Evolutionary conservation across 2,329 filamentous ascomycete genomes (phyloP), one percentile per base, ranked within the genome.

Genomic region (Aspergillus sp.): DNA sequence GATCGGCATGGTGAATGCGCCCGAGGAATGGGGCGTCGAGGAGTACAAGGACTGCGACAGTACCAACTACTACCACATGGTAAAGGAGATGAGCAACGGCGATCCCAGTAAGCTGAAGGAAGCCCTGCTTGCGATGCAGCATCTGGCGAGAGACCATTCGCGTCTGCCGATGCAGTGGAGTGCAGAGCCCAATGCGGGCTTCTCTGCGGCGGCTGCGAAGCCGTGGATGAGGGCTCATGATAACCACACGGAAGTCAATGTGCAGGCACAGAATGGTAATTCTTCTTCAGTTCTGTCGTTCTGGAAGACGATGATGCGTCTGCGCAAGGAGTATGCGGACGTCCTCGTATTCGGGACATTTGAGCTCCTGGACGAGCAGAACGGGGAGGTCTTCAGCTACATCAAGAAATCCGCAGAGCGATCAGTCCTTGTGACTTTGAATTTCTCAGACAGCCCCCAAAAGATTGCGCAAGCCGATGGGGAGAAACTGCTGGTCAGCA

Each of bases 121-220:
- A 20, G 46, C 46, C 5, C 20, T 49, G 5, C 70, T 76, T 8
- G 77, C 83, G 40, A 75, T 89, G 51, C 82, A 86, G 61, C 77
- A 81, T 58, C 80, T 89, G 30, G 86, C 73, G 0, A 69, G 89
- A 17, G 89, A 92, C 71, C 89, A 92, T 69, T 84, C 85, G 5
- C 80, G 89, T 34, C 84, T 86, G 1, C 88, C 88, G 0, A 86
- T 91, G 74, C 87, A 90, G 67, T 91, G 89, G 88, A 80, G 84
- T 62, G 67, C 72, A n/a, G 75, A 73, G 3, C 65, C 74, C 0
- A 81, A 90, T 57, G 87, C 79, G 0, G 89, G 89, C 9, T 91
- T 91, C 75, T 85, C 86, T 0, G 74, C 75, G 2, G 70, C 67
- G 3, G 22, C 46, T 13, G 46, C 46, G 12, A 79, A 77, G 51